Conservation (phyloP, 2,329 filamentous ascomycete species). For the Xylariaceae sp. region DNA sequence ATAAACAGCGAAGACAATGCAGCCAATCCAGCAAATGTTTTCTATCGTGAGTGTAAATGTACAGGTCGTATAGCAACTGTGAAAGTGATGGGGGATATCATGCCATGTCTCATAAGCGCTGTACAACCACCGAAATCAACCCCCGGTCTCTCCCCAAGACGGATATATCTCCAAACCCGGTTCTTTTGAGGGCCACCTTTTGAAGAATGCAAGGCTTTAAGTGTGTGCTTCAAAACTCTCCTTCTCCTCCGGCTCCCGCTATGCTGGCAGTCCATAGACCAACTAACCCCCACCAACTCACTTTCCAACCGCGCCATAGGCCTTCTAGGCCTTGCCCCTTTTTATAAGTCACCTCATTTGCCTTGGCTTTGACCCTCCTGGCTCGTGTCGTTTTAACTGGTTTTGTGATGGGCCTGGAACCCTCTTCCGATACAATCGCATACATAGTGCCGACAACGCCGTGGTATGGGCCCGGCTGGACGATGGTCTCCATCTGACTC, state of each 20-base stretch:
- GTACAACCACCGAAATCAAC: constrained; percentile 9
- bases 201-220: neutral
- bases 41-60: neutral
- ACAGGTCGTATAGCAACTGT: constrained; percentile 18
- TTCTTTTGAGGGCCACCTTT: neutral
- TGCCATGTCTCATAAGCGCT: constrained; percentile 38
- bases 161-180: neutral
- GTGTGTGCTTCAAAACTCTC: constrained; percentile 45
- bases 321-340: constrained; percentile 66
- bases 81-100: constrained; percentile 39
- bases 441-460: constrained; percentile 93
- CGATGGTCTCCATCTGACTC: constrained; percentile 62
- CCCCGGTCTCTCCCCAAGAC: neutral
- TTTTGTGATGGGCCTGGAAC: constrained; percentile 49
- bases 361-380: constrained; percentile 34
- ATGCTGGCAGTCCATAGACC: constrained; percentile 69
- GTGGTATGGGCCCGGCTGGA: constrained; percentile 73
- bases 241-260: constrained; percentile 57
- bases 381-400: constrained; percentile 27
- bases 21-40: neutral
- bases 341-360: constrained; percentile 43
- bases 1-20: too few species aligned
- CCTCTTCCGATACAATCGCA: constrained; percentile 79
- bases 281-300: constrained; percentile 72
- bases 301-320: constrained; percentile 70